Conservation (phyloP, 805 yeast genomes). For the Metschnikowia vanudenii region DNA sequence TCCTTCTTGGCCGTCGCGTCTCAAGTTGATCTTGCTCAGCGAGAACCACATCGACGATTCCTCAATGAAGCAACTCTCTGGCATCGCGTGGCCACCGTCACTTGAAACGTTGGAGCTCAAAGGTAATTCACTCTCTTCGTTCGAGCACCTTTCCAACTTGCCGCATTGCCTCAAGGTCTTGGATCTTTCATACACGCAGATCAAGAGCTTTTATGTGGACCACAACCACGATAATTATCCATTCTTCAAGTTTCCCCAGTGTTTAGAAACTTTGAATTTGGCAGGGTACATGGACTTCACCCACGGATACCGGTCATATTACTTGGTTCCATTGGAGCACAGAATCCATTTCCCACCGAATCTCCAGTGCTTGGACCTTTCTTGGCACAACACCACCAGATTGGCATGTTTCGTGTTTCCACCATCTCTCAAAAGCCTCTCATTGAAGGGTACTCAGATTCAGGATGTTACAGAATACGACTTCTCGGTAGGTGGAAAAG, state of each 20-base stretch:
- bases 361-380: slow-evolving; percentile 24
- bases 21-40: slow-evolving; percentile 26
- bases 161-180: slow-evolving; percentile 25
- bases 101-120: slow-evolving; percentile 26
- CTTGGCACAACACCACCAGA: slow-evolving; percentile 23
- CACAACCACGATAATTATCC: slow-evolving; percentile 17
- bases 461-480: slow-evolving; percentile 23
- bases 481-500: slow-evolving; percentile 3
- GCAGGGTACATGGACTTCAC: background rate
- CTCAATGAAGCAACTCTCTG: slow-evolving; percentile 18
- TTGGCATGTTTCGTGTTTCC: slow-evolving; percentile 28
- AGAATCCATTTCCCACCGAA: slow-evolving; percentile 25
- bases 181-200: slow-evolving; percentile 26
- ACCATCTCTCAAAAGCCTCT: slow-evolving; percentile 20
- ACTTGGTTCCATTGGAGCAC: slow-evolving; percentile 6
- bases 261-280: slow-evolving; percentile 18
- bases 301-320: background rate
- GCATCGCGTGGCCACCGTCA: slow-evolving; percentile 25
- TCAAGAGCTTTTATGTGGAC: slow-evolving; percentile 17
- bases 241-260: slow-evolving; percentile 30
- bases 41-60: slow-evolving; percentile 23
- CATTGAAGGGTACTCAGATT: slow-evolving; percentile 28
- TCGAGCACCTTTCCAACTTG: slow-evolving; percentile 19
- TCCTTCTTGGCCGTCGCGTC: slow-evolving; percentile 26
- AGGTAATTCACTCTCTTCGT: slow-evolving; percentile 22